phyloP scores from a whole-genome alignment of 192 early-diverging fungal genomes.

The Coemansia erecta region DNA sequence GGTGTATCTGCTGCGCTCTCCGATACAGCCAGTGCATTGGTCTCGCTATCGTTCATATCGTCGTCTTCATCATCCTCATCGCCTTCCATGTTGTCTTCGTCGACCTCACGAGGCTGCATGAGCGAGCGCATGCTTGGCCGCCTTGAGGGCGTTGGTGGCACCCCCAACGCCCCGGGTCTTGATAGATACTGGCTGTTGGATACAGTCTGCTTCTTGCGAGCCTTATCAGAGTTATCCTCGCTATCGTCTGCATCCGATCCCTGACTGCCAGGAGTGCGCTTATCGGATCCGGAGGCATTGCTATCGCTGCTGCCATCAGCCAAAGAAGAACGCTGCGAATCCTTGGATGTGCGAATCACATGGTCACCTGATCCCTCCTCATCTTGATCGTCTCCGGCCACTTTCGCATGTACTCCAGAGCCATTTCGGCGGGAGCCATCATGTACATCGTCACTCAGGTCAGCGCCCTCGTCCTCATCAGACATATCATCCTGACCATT shows the following conservation, averaged over 20 bases:
- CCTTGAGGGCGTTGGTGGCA: too few relatives aligned
- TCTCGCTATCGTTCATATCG: neutral
- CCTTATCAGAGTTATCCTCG: conserved; percentile 4
- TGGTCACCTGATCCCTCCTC: conserved; percentile 4
- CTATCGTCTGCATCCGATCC: conserved; percentile 7
- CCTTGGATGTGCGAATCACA: neutral
- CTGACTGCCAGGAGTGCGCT: conserved; percentile 8
- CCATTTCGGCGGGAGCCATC: neutral
- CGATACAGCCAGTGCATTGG: neutral
- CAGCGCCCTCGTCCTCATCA: neutral
- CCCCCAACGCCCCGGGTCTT: neutral
- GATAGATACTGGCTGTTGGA: neutral
- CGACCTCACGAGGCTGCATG: too few relatives aligned
- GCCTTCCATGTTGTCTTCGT: conserved; percentile 2
- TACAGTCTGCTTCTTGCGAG: neutral
- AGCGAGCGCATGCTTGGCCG: too few relatives aligned
- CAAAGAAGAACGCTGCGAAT: neutral
- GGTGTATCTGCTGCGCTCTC: conserved; percentile 16
- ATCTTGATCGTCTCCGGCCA: neutral
- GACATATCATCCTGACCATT: conserved; percentile 6
- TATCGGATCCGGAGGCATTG: conserved; percentile 4
- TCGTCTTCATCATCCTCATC: conserved; percentile 16
- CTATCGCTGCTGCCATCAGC: conserved; percentile 4
- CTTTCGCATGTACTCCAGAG: neutral
- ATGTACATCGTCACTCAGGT: neutral